Conservation (phyloP, 2,329 filamentous ascomycete genomes). For the Aspergillus quadrilineatus region DNA sequence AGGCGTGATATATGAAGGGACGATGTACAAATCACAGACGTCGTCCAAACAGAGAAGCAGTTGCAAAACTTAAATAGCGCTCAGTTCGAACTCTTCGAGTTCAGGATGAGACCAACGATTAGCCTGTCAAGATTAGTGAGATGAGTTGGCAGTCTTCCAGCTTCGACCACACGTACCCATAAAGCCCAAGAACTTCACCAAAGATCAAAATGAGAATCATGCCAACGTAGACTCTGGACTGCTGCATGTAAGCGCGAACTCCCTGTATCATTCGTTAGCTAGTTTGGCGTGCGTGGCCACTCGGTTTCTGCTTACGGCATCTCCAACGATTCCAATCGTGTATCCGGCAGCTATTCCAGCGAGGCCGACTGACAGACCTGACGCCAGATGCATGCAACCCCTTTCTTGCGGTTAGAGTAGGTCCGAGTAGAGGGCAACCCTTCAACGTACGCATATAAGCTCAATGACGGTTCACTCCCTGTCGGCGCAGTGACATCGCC, state of each 20-base stretch:
- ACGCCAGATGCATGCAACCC: constrained; percentile 90
- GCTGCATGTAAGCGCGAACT: constrained; percentile 92
- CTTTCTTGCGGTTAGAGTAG: constrained; percentile 35
- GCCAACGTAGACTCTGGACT: constrained; percentile 93
- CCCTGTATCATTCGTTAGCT: constrained; percentile 50
- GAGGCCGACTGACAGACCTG: constrained; percentile 85
- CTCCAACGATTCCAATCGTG: constrained; percentile 92
- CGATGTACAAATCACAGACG: constrained; percentile 8
- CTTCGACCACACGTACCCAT: constrained; percentile 65
- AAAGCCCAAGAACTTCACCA: constrained; percentile 92
- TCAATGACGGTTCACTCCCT: constrained; percentile 61
- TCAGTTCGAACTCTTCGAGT: constrained; percentile 65
- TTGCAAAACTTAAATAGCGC: neutral
- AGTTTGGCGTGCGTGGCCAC: neutral
- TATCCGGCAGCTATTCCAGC: constrained; percentile 93
- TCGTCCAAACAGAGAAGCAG: constrained; percentile 12
- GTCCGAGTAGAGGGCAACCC: neutral
- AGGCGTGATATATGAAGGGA: constrained; percentile 1
- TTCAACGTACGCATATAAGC: constrained; percentile 71
- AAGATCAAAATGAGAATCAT: constrained; percentile 99
- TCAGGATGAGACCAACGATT: constrained; percentile 89
- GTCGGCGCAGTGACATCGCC: constrained; percentile 77
- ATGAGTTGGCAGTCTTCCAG: neutral
- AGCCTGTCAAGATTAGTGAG: constrained; percentile 56
- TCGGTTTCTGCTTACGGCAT: constrained; percentile 60